Conservation (phyloP, 2,329 filamentous ascomycete species). For the Cadophora sp. region DNA sequence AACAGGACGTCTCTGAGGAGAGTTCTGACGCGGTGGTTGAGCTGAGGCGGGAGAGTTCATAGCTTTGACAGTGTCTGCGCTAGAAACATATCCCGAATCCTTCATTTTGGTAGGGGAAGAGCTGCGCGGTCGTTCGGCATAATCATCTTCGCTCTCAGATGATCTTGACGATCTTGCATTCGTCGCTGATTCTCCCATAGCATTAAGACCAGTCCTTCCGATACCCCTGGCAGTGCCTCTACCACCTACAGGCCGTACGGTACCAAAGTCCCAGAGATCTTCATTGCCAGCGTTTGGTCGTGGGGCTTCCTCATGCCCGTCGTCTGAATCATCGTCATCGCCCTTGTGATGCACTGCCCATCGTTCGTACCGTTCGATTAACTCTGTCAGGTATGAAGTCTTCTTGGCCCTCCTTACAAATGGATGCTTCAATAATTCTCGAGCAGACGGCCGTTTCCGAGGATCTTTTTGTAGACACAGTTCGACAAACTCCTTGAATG, state of each 20-base stretch:
- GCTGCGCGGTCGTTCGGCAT: conserved; percentile 58
- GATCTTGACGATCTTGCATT: conserved; percentile 72
- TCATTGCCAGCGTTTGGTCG: conserved; percentile 65
- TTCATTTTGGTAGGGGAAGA: conserved; percentile 59
- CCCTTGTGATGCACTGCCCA: conserved; percentile 85
- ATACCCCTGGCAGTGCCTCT: conserved; percentile 66
- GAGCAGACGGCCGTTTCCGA: conserved; percentile 84
- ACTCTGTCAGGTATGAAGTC: conserved; percentile 93
- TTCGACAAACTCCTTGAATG: conserved; percentile 85
- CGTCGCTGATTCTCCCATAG: conserved; percentile 81
- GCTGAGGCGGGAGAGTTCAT: conserved; percentile 50
- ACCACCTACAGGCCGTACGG: conserved; percentile 80
- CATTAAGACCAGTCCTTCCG: conserved; percentile 65
- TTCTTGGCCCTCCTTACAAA: conserved; percentile 93
- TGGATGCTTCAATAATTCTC: conserved; percentile 84
- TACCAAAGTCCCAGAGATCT: conserved; percentile 99
- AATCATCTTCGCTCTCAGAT: conserved; percentile 56
- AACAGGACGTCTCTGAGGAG: conserved; percentile 65
- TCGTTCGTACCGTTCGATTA: conserved; percentile 88
- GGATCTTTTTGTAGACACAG: conserved; percentile 89
- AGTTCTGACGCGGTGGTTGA: conserved; percentile 59
- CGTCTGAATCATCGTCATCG: conserved; percentile 69
- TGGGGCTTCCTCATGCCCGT: conserved; percentile 53
- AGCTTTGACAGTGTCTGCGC: conserved; percentile 61
- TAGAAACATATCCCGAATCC: conserved; percentile 45